Base-by-base conservation (phyloP, 164 flowering plant genomes). In the Vitis amurensis region DNA sequence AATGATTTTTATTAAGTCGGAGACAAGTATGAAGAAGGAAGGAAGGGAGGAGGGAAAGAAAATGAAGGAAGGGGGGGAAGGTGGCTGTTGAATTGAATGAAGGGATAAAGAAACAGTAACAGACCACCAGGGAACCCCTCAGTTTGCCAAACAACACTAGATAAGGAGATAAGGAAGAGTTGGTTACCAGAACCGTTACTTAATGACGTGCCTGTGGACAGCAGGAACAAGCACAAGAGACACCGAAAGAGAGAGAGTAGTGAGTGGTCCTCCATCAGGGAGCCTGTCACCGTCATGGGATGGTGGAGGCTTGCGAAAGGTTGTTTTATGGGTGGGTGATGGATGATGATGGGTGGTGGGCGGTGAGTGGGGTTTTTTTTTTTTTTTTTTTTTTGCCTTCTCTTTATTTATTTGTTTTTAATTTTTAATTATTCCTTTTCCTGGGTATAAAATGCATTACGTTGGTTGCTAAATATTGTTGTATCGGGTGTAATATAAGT, bases 111-210 rank as follows among this genome's bases (percentile, higher is more conserved):
- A 51, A 64, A 64, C 44, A 49, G 65, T 23, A 23, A 14, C 10
- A 51, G 65, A 23, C 2, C 2, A 23, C 52, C 51, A 15, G 48
- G 7, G 44, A 37, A 37, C 6, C 65, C 27, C 4, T 51, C 15
- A 27, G 14, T 59, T 62, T 62, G 63, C 55, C 37, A 64, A 69
- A 64, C 55, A 49, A 63, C 30, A 77, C 55, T 30, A 69, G 80
- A 73, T 78, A 68, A 63, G 75, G 58, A 55, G 78, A 77, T 67
- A 71, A 71, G 80, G 80, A 1, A 50, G 62, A 66, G 78, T 48
- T 17, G 53, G 66, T 59, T 55, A 61, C 52, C 63, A 29, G 74
- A 67, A 50, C 62, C 62, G 59, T 59, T n/a, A 55, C 72, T 44
- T 4, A 37, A 15, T 66, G 57, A 52, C 60, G 68, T 67, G 60